phyloP scores from a whole-genome alignment of 129 eudicot species.

The Flaveria bidentis region DNA sequence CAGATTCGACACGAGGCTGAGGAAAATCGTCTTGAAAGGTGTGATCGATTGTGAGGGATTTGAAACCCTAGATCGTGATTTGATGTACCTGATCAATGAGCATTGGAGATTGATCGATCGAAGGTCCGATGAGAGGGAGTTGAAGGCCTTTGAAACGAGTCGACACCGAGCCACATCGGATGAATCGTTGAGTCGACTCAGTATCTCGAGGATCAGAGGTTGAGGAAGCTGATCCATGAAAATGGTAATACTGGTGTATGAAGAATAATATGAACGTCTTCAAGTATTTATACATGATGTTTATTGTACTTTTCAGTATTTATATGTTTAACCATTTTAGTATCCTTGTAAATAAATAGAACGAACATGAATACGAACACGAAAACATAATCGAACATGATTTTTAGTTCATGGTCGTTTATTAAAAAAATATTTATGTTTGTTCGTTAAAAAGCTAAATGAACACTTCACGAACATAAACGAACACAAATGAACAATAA shows the following conservation, averaged over 20 bases:
- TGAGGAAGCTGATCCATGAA: not conserved
- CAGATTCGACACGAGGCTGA: not conserved
- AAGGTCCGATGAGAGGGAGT: not conserved
- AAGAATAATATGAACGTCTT: not conserved
- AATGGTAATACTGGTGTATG: too few species aligned
- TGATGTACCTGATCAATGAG: not conserved
- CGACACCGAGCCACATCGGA: slow-evolving; percentile 19
- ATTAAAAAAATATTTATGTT: too few species aligned
- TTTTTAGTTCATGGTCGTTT: too few species aligned
- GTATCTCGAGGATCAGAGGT: not conserved
- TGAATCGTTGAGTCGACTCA: slow-evolving; percentile 22
- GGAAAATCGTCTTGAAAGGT: slow-evolving; percentile 8
- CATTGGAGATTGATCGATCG: slow-evolving; percentile 19
- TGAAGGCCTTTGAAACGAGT: not conserved
- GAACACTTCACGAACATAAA: too few species aligned
- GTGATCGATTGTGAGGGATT: not conserved
- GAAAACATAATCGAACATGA: too few species aligned
- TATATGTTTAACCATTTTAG: too few species aligned
- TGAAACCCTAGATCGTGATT: slow-evolving; percentile 14
- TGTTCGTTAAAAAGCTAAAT: too few species aligned
- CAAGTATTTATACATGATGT: not conserved
- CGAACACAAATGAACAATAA: too few species aligned
- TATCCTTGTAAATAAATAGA: too few species aligned
- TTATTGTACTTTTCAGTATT: not conserved
- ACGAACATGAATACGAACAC: too few species aligned